These are phyloP conservation scores for Citrullus mucosospermus DNA, from an alignment of 306 rosid genomes.

Conservation along the genomic window DNA sequence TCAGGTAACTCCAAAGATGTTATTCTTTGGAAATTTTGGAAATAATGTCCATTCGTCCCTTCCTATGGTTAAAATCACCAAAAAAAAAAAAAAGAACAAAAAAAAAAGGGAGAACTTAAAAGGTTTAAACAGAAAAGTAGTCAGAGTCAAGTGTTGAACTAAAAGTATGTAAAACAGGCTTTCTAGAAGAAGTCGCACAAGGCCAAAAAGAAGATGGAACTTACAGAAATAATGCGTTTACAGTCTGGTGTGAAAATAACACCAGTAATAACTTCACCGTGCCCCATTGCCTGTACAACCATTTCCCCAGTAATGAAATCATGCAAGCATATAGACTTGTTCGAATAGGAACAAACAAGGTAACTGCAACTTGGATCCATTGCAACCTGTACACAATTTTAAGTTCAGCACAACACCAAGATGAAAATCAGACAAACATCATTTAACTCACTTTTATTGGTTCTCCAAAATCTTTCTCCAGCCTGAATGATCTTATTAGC, in stretches of 20 bases:
- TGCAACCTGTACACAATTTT: conserved; percentile 32
- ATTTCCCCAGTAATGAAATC: conserved; percentile 54
- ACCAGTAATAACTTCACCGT: conserved; percentile 75
- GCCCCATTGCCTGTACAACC: conserved; percentile 53
- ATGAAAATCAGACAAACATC: conserved; percentile 3
- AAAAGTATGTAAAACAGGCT: background rate
- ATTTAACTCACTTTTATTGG: conserved; percentile 58
- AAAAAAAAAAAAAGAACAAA: background rate
- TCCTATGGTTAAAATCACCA: background rate
- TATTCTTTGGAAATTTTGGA: background rate
- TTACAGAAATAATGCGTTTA: conserved; percentile 63
- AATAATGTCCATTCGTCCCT: background rate
- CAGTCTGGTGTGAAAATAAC: conserved; percentile 67
- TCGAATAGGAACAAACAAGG: conserved; percentile 55
- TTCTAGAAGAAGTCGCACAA: background rate
- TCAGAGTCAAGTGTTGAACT: background rate
- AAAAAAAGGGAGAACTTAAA: background rate
- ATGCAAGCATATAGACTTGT: conserved; percentile 54
- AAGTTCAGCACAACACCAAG: conserved; percentile 5
- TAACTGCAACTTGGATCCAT: conserved; percentile 69
- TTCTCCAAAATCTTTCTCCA: conserved; percentile 44
- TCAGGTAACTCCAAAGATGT: background rate
- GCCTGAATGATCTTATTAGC: conserved; percentile 47
- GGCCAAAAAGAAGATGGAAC: conserved; percentile 16
- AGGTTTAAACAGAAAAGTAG: background rate